Base-by-base conservation (phyloP, 73 alveolate species). In the Symbiodinium natans region DNA sequence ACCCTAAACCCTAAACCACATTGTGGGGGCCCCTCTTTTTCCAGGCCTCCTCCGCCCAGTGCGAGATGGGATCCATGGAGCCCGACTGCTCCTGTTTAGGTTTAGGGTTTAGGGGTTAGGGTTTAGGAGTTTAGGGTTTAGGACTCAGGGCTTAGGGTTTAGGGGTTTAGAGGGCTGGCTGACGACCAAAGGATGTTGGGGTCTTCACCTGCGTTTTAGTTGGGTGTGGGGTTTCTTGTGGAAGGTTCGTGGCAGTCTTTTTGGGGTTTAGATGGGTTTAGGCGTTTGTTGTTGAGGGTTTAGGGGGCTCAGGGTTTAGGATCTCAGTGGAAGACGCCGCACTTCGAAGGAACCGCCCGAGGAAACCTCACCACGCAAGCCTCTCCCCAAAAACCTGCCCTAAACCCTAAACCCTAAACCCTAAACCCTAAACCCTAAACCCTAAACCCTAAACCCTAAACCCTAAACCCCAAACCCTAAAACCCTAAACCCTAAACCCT, bases 31-130 rank as follows among this genome's bases (percentile, higher is more conserved):
- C n/a, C n/a, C n/a, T n/a, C n/a, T n/a, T n/a, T n/a, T 31, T 77
- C 29, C 82, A 2, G 9, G 34, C 95, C 98, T 92, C 92, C 34
- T 92, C 98, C 1, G 98, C 98, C 98, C 98, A 92, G 36, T 77
- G 92, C 34, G 98, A 92, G 82, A 92, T 92, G 15, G 98, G 98
- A 4, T 92, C 92, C 59, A 92, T 42, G 41, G 86, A 68, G 38
- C 48, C 46, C 75, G 75, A 40, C 63, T 89, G 87, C 96, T 89
- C 96, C 95, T 88, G 31, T 31, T 15, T 31, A 46, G 75, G 75
- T 46, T 56, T 15, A 56, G 75, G 33, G 75, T 2, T 1, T 21
- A 56, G 3, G 75, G 75, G 59, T 46, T 46, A 13, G 17, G 59
- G 59, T 13, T 2, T 46, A 13, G 17, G 36, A 19, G 63, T 25